Evolutionary conservation across 257 asterid species (phyloP).

Genomic region (Plantago ovata): DNA sequence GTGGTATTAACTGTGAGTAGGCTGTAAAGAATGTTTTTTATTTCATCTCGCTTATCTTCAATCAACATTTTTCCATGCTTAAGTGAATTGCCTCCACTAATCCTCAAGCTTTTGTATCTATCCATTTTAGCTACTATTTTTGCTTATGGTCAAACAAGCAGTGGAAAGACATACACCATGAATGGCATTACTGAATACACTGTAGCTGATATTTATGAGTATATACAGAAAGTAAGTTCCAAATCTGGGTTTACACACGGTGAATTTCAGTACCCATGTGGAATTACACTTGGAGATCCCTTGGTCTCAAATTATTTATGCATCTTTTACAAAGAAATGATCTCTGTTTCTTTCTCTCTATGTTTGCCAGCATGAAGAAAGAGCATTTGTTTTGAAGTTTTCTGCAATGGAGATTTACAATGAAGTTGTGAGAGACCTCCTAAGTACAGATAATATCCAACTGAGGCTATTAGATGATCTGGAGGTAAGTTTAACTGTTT

Average conservation of each 20-base stretch:
- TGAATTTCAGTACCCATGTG: no score
- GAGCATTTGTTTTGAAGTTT: conserved; percentile 89
- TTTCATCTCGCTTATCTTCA: not conserved
- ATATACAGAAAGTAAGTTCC: conserved; percentile 35
- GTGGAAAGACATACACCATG: no score
- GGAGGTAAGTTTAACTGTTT: conserved; percentile 66
- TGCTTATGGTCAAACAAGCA: conserved; percentile 99
- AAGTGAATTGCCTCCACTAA: conserved; percentile 13
- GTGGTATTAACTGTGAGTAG: conserved; percentile 90
- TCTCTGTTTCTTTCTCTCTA: no score
- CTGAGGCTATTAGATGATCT: conserved; percentile 97
- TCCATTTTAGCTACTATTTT: conserved; percentile 79
- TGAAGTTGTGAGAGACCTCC: conserved; percentile 97
- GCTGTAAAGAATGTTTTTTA: conserved; percentile 17
- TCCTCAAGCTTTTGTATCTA: conserved; percentile 25
- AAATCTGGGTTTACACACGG: conserved; percentile 2
- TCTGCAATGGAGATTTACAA: conserved; percentile 96
- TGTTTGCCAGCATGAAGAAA: conserved; percentile 72
- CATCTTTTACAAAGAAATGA: conserved; percentile 7
- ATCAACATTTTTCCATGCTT: not conserved
- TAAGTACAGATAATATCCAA: conserved; percentile 68
- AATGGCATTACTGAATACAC: conserved; percentile 93
- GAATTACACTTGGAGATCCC: no score
- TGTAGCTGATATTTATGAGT: conserved; percentile 62
- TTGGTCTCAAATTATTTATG: not conserved